Evolutionary conservation across 768 basidiomycete genomes (phyloP).

Genomic region (Russula vinacea): DNA sequence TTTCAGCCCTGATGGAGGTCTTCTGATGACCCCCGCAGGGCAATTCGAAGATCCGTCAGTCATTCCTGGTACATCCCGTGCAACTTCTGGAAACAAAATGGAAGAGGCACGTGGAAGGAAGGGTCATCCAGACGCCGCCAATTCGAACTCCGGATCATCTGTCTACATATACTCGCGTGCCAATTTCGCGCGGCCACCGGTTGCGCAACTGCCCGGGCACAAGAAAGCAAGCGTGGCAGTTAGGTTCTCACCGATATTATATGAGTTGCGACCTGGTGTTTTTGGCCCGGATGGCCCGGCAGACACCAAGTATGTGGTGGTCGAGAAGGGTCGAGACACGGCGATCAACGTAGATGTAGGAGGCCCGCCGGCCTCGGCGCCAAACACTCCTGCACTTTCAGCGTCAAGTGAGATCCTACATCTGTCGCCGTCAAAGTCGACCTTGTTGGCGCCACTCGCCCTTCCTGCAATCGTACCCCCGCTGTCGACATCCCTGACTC

Average conservation of each 20-base stretch:
- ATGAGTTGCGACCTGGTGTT: slow-evolving; percentile 75
- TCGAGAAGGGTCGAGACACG: slow-evolving; percentile 68
- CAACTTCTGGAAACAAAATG: slow-evolving; percentile 38
- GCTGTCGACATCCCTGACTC: slow-evolving; percentile 18
- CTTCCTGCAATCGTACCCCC: slow-evolving; percentile 17
- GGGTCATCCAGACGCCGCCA: slow-evolving; percentile 44
- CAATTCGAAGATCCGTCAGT: slow-evolving; percentile 92
- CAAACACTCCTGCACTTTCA: slow-evolving; percentile 23
- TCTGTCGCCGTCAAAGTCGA: slow-evolving; percentile 30
- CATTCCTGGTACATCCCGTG: slow-evolving; percentile 38
- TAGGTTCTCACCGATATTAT: slow-evolving; percentile 88
- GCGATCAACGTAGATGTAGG: slow-evolving; percentile 53
- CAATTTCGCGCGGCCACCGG: slow-evolving; percentile 88
- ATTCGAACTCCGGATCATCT: slow-evolving; percentile 48
- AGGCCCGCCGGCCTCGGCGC: slow-evolving; percentile 18
- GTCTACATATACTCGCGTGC: slow-evolving; percentile 96
- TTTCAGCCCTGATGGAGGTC: slow-evolving; percentile 92
- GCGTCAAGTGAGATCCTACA: slow-evolving; percentile 24
- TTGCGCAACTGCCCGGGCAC: slow-evolving; percentile 94
- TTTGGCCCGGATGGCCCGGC: slow-evolving; percentile 36
- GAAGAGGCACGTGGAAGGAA: slow-evolving; percentile 52
- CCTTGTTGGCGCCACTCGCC: slow-evolving; percentile 28
- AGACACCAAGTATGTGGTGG: slow-evolving; percentile 53
- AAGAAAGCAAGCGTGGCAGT: slow-evolving; percentile 95
- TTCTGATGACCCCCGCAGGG: slow-evolving; percentile 93